These are phyloP conservation scores for Phytophthora lateralis DNA, from an alignment of 352 stramenopile genomes.

Conservation along the genomic window DNA sequence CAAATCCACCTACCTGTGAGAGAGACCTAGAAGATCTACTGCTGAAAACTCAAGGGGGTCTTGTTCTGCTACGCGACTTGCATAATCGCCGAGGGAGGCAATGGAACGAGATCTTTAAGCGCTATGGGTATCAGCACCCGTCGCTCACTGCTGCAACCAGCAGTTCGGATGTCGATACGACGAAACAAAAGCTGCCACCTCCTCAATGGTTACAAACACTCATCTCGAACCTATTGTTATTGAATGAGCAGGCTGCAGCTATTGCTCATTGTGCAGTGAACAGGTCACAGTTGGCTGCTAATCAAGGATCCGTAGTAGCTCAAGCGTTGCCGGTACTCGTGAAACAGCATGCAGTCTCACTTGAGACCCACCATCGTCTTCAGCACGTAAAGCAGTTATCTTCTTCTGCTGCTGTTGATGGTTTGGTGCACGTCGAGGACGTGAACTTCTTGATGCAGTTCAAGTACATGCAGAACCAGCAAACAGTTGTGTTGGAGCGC, in stretches of 20 bases:
- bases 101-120: constrained; percentile 40
- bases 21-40: constrained; percentile 51
- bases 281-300: constrained; percentile 9
- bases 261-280: constrained; percentile 20
- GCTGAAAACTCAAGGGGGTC: constrained; percentile 54
- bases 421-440: constrained; percentile 25
- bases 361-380: constrained; percentile 36
- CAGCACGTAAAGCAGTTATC: constrained; percentile 6
- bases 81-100: constrained; percentile 34
- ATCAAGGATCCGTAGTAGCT: not conserved
- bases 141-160: not conserved
- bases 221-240: constrained; percentile 12
- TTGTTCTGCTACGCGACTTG: constrained; percentile 61
- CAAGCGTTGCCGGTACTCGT: constrained; percentile 13
- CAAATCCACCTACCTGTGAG: constrained; percentile 4
- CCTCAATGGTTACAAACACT: constrained; percentile 23
- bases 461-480: constrained; percentile 27
- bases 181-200: not conserved
- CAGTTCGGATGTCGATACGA: not conserved
- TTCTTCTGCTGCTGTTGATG: not conserved
- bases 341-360: constrained; percentile 22
- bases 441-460: constrained; percentile 46
- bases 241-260: constrained; percentile 21
- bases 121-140: constrained; percentile 34
- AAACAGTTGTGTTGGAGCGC: constrained; percentile 37